Base-by-base conservation (phyloP, 2,329 filamentous ascomycete species). In the Curvularia verruculosa region DNA sequence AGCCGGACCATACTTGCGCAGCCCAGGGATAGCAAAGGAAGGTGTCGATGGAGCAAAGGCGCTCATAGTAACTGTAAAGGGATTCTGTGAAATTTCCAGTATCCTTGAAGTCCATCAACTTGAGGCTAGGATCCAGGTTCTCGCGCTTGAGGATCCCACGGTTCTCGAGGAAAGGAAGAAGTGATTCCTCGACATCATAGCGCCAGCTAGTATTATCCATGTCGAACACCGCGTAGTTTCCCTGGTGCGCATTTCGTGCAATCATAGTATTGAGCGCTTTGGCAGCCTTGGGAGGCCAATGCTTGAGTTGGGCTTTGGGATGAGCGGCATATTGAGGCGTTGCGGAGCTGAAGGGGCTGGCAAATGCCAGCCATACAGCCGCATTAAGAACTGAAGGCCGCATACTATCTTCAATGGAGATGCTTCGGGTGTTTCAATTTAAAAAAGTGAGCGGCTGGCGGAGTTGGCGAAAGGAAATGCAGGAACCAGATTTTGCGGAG, bases 191-290 rank as follows among this genome's bases (percentile, higher is more conserved):
- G 12, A 73, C 60, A 48, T 73, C 70, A 39, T 71, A 68, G 24
- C 64, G 63, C 52, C 69, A 73, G 49, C 65, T 69, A 8, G 70
- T 73, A 48, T 73, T 71, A 60, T 73, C 70, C 67, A 70, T 71
- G 54, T 73, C 70, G 54, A 73, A 71, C 40, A 71, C 65, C 5
- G 70, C 70, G 40, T 69, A 71, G 58, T 69, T 69, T 63, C 66
- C 70, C 52, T 70, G 65, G 47, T 73, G 71, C 15, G 70, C 70
- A 31, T 71, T 73, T 21, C 60, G 61, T 21, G 52, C 21, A 37
- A 73, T 73, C 70, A 73, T 73, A 41, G 60, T 58, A 44, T 63
- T 63, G 21, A 73, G 64, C n/a, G 65, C 61, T 46, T 55, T 59
- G 34, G 66, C 68, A 45, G 69, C 68, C 39, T 66, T 63, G 26